Evolutionary conservation across 2,329 filamentous ascomycete species (phyloP).

Genomic region (Aspergillus sp.): DNA sequence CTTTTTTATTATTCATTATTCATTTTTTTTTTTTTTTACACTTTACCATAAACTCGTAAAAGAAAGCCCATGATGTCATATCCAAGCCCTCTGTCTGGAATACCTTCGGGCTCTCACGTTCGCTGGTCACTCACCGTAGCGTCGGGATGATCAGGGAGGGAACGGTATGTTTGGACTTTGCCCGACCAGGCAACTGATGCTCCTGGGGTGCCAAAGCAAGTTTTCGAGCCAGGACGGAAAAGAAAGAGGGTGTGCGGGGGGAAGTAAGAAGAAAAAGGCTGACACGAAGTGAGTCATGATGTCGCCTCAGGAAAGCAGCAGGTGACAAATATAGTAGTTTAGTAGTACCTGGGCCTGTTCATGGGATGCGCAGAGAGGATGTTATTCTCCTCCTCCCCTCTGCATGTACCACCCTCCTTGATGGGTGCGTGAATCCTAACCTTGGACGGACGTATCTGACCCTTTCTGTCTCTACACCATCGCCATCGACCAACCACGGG

Average conservation of each 20-base stretch:
- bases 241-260: not conserved
- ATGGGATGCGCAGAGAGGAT: conserved; percentile 23
- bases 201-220: conserved; percentile 8
- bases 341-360: conserved; percentile 24
- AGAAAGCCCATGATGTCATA: conserved; percentile 16
- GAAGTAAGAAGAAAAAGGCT: conserved; percentile 12
- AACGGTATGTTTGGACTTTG: conserved; percentile 18
- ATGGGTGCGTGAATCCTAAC: not conserved
- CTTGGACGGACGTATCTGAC: conserved; percentile 2
- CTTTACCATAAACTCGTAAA: not conserved
- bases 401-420: conserved; percentile 29
- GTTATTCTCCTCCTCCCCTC: conserved; percentile 19
- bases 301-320: conserved; percentile 17
- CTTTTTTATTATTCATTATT: not conserved
- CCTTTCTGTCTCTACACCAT: conserved; percentile 8
- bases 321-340: conserved; percentile 26
- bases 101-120: conserved; percentile 13
- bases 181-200: conserved; percentile 22
- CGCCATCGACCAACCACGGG: conserved; percentile 9
- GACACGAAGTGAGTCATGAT: conserved; percentile 26
- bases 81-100: not conserved
- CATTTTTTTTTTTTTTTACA: conserved; percentile 1
- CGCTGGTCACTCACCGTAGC: conserved; percentile 17
- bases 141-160: conserved; percentile 6
- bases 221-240: not conserved